Evolutionary conservation across 2,329 filamentous ascomycete species (phyloP), one percentile per base, ranked within the genome.

Genomic region (Diplocarpon rosae): DNA sequence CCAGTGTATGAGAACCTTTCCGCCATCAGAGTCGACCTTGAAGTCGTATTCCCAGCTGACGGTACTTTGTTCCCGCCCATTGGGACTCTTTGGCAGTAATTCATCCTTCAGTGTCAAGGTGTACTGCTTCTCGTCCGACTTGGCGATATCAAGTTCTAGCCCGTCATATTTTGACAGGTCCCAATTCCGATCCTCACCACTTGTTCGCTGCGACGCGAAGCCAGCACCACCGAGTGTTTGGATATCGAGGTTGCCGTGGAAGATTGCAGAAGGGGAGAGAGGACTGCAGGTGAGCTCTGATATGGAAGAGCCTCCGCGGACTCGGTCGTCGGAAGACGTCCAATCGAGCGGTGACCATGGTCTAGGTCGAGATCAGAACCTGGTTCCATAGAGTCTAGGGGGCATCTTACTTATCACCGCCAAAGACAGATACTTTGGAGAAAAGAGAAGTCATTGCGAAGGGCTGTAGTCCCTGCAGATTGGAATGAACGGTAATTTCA

Each of bases 31-130:
- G 13, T 60, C 57, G 1, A 62, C 55, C 7, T 56, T 54, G 44
- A 90, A 88, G 54, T 84, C 77, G 50, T 72, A 80, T 63, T 93
- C 85, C 73, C 82, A 92, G 37, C 75, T 84, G 4, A 87, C 58
- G 0, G 78, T 79, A 39, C 81, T 78, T 63, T 81, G 75, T 54
- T 89, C 82, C n/a, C 82, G 67, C 1, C 82, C 83, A 55, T 80
- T 76, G 2, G 74, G 68, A 10, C 73, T 68, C 35, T 62, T 69
- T 1, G 72, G 69, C 0, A 78, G 67, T 3, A 85, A 60, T 43
- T 75, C 69, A 59, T 92, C 82, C 62, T 89, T 92, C 49, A 93
- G 61, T 4, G 76, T 80, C 48, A 93, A 65, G 0, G 84, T 86
- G 61, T 89, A 92, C 15, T 67, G 69, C 59, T 84, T 86, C 40